Conservation (phyloP, 2,329 filamentous ascomycete genomes). For the Pseudofabraea citricarpa region DNA sequence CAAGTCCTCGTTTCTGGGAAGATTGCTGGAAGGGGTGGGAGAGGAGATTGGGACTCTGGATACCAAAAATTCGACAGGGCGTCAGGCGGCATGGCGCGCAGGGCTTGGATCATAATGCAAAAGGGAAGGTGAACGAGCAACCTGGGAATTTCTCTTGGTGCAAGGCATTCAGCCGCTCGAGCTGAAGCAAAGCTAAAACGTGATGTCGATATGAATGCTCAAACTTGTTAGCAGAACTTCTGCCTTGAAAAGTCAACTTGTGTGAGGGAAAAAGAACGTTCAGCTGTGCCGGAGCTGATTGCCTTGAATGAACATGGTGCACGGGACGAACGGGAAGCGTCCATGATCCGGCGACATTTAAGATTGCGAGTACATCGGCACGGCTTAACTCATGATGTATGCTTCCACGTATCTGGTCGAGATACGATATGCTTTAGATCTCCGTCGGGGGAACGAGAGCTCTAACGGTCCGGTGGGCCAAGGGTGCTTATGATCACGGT, state of each 20-base stretch:
- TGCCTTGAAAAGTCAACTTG: too few species aligned
- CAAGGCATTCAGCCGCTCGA: background rate
- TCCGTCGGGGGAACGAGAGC: too few species aligned
- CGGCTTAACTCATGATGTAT: background rate
- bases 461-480: too few species aligned
- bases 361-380: background rate
- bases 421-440: too few species aligned
- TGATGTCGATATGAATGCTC: too few species aligned
- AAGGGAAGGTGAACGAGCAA: background rate
- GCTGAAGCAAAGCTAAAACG: background rate
- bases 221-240: too few species aligned
- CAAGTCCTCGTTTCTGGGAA: too few species aligned
- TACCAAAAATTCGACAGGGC: too few species aligned
- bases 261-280: background rate
- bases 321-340: background rate
- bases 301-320: background rate
- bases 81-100: too few species aligned
- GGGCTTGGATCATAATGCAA: background rate
- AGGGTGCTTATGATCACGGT: too few species aligned
- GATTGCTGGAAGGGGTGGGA: too few species aligned
- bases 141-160: background rate
- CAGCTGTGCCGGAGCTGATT: background rate
- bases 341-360: background rate
- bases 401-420: background rate
- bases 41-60: too few species aligned